Evolutionary conservation across 345 rosid genomes (phyloP), one percentile per base, ranked within the genome.

Genomic region (Gynandropsis gynandra): DNA sequence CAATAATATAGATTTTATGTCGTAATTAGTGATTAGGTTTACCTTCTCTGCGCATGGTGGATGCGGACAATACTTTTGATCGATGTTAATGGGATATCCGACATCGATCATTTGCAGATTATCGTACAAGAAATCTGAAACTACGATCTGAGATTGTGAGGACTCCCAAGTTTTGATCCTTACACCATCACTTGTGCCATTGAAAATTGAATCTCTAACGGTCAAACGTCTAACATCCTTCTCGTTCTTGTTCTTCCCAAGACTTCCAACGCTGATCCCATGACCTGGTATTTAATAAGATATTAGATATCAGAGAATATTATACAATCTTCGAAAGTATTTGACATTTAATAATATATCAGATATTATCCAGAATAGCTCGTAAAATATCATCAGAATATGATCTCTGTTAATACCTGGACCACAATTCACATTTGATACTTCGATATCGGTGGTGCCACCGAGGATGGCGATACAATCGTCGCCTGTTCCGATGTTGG

Each of bases 391-490:
- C n/a, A n/a, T n/a, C n/a, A n/a, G n/a, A n/a, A n/a, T n/a, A n/a
- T n/a, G n/a, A n/a, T n/a, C n/a, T n/a, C n/a, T n/a, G n/a, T n/a
- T n/a, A n/a, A n/a, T n/a, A n/a, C n/a, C n/a, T 3, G 64, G 69
- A 18, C 64, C 69, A 21, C 69, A 65, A 2, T 4, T 65, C 3
- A 59, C 61, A 34, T 54, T 0, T 9, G 47, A 42, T 60, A 66
- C 53, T 24, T 54, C 42, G 52, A 66, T 16, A 21, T 66, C 60
- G 35, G 21, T 17, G 8, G 42, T 66, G 21, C 71, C 71, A 8
- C 60, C 65, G 54, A 67, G 72, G 13, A 67, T 55, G 4, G 72
- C 72, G 19, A 67, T 56, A 13, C 72, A 67, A 38, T 67, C 72
- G 14, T 67, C 72, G 56, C 72, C 72, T 1, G 72, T 67, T 35